These are phyloP conservation scores for Colletotrichum phormii DNA, from an alignment of 2,329 filamentous ascomycete species.

Conservation along the genomic window DNA sequence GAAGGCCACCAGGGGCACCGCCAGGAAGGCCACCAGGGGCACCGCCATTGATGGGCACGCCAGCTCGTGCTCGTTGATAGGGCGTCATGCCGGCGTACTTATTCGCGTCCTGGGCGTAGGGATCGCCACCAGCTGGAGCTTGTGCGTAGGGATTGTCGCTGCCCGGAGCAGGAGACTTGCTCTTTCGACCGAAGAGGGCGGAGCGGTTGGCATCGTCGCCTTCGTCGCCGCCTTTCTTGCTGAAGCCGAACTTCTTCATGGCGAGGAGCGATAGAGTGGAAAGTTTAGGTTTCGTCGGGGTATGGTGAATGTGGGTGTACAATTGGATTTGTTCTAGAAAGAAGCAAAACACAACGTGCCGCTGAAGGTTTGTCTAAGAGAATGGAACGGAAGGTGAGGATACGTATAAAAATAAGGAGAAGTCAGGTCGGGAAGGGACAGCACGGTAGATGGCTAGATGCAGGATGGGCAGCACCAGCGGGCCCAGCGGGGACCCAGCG, in stretches of 20 bases:
- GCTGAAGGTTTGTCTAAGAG: constrained; percentile 14
- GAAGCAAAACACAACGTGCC: constrained; percentile 26
- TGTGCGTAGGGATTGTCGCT: constrained; percentile 71
- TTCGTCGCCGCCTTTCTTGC: constrained; percentile 67
- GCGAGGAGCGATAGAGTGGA: constrained; percentile 35
- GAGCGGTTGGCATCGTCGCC: constrained; percentile 62
- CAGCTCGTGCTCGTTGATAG: constrained; percentile 42
- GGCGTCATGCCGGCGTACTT: constrained; percentile 59
- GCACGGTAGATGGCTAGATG: constrained; percentile 13
- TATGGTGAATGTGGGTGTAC: background rate
- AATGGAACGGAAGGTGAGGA: background rate
- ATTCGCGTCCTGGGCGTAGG: constrained; percentile 60
- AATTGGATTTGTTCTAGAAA: constrained; percentile 13
- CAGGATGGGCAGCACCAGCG: constrained; percentile 10
- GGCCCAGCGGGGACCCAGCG: constrained; percentile 7
- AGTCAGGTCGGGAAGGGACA: constrained; percentile 10
- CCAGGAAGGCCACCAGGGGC: constrained; percentile 49
- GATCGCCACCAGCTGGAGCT: constrained; percentile 58
- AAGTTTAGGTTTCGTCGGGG: background rate
- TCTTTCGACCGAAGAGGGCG: constrained; percentile 67
- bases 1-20: constrained; percentile 48
- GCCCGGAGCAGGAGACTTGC: constrained; percentile 56
- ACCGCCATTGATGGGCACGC: constrained; percentile 43
- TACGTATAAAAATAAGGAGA: constrained; percentile 16
- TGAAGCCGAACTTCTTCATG: constrained; percentile 72